phyloP scores from a whole-genome alignment of 371 early-diverging fungal genomes.

The Nematocida sp. region DNA sequence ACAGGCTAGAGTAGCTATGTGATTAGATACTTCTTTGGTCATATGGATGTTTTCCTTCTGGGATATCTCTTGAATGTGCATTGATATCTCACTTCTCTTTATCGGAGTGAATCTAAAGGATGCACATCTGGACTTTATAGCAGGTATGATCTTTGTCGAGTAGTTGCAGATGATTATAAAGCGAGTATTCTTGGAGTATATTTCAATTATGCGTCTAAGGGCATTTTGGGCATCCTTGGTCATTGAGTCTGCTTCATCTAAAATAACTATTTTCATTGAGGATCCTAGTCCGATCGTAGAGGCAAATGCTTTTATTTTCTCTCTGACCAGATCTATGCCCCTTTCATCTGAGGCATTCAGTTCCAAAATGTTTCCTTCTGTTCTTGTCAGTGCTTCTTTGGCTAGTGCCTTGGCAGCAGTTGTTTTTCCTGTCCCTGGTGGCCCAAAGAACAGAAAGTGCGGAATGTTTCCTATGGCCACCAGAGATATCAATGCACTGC shows the following conservation, averaged over 20 bases:
- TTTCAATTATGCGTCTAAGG: slow-evolving; percentile 93
- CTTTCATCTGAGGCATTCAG: slow-evolving; percentile 96
- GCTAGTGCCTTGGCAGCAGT: slow-evolving; percentile 83
- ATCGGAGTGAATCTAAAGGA: slow-evolving; percentile 89
- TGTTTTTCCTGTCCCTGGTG: slow-evolving; percentile 98
- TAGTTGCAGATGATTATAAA: slow-evolving; percentile 97
- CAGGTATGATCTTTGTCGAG: slow-evolving; percentile 89
- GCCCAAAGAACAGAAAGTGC: slow-evolving; percentile 85
- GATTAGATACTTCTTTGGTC: slow-evolving; percentile 72
- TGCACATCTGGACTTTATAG: slow-evolving; percentile 91
- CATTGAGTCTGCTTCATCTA: slow-evolving; percentile 99
- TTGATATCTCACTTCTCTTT: slow-evolving; percentile 69
- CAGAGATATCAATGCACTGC: slow-evolving; percentile 73
- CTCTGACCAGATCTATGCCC: slow-evolving; percentile 92
- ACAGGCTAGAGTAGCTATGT: slow-evolving; percentile 71
- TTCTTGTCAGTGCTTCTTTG: slow-evolving; percentile 73
- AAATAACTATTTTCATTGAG: slow-evolving; percentile 76
- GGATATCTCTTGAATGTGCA: slow-evolving; percentile 70
- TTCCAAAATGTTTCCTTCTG: slow-evolving; percentile 83
- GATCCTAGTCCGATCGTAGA: slow-evolving; percentile 1
- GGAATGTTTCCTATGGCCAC: slow-evolving; percentile 83
- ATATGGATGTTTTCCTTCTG: slow-evolving; percentile 70
- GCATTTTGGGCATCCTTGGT: slow-evolving; percentile 94
- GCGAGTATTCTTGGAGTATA: slow-evolving; percentile 80
- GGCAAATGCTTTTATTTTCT: slow-evolving; percentile 83